Evolutionary conservation across 306 rosid species (phyloP).

Genomic region (Pueraria montana): DNA sequence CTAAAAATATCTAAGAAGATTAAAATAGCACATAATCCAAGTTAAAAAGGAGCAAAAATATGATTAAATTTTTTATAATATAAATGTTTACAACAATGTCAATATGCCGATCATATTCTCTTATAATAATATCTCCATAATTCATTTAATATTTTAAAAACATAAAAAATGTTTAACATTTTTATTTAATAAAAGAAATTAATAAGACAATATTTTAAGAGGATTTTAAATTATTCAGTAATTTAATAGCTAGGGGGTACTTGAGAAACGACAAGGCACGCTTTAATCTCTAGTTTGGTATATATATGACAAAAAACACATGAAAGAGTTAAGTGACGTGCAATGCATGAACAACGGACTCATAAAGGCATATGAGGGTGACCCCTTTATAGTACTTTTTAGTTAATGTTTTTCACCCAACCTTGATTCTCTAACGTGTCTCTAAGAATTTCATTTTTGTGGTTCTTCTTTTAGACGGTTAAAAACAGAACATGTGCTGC

Average conservation of each 20-base stretch:
- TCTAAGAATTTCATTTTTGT: constrained; percentile 6
- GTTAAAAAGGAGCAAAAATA: no score
- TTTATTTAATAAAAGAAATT: neutral
- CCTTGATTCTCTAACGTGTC: constrained; percentile 9
- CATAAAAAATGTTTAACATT: neutral
- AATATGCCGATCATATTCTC: no score
- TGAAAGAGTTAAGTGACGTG: neutral
- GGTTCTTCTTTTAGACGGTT: constrained; percentile 31
- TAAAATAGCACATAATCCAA: neutral
- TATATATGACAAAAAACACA: neutral
- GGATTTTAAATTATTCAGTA: neutral
- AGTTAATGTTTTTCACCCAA: neutral
- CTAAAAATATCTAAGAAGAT: no score
- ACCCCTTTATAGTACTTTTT: neutral
- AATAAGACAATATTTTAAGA: neutral
- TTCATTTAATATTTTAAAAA: neutral
- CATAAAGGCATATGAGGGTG: constrained; percentile 30
- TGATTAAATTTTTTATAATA: no score
- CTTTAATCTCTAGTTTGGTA: neutral
- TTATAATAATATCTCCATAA: neutral
- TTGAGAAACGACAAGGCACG: neutral
- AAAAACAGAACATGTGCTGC: constrained; percentile 57
- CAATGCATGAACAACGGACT: constrained; percentile 44
- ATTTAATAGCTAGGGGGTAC: neutral
- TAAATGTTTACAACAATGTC: no score